Evolutionary conservation across 2,329 filamentous ascomycete genomes (phyloP).

Genomic region (Epichloe coenophiala): DNA sequence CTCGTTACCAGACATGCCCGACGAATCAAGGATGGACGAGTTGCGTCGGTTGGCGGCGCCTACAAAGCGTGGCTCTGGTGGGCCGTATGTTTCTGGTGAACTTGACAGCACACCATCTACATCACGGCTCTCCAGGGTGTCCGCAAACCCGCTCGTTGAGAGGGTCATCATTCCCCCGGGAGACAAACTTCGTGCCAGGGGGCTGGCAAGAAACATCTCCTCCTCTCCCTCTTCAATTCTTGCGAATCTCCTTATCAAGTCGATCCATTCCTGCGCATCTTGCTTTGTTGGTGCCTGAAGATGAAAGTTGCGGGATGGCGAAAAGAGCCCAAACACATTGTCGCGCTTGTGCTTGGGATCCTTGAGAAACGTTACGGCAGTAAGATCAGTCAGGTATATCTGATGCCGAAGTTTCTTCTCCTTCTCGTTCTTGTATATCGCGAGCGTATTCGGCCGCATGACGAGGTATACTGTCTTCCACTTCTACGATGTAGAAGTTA

Average conservation of each 20-base stretch:
- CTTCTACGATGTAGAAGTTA: conserved; percentile 36
- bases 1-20: conserved; percentile 48
- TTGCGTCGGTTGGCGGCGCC: conserved; percentile 30
- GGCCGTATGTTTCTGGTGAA: conserved; percentile 43
- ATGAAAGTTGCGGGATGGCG: conserved; percentile 80
- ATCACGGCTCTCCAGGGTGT: conserved; percentile 13
- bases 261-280: conserved; percentile 79
- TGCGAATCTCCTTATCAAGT: conserved; percentile 64
- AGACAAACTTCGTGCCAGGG: conserved; percentile 40
- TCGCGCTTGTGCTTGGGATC: conserved; percentile 78
- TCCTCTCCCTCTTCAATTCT: conserved; percentile 82
- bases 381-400: conserved; percentile 77
- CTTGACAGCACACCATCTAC: conserved; percentile 38
- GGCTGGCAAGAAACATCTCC: conserved; percentile 63
- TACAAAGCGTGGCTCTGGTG: conserved; percentile 21
- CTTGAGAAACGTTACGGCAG: conserved; percentile 76
- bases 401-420: conserved; percentile 84
- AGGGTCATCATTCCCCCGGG: conserved; percentile 9
- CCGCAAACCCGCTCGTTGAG: conserved; percentile 2
- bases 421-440: conserved; percentile 83
- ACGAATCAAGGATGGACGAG: conserved; percentile 52
- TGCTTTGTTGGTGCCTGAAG: conserved; percentile 61
- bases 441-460: conserved; percentile 77
- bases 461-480: conserved; percentile 90
- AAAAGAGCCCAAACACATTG: conserved; percentile 86